phyloP scores from a whole-genome alignment of 1,284 basidiomycete species.

The Trametes hirsuta region DNA sequence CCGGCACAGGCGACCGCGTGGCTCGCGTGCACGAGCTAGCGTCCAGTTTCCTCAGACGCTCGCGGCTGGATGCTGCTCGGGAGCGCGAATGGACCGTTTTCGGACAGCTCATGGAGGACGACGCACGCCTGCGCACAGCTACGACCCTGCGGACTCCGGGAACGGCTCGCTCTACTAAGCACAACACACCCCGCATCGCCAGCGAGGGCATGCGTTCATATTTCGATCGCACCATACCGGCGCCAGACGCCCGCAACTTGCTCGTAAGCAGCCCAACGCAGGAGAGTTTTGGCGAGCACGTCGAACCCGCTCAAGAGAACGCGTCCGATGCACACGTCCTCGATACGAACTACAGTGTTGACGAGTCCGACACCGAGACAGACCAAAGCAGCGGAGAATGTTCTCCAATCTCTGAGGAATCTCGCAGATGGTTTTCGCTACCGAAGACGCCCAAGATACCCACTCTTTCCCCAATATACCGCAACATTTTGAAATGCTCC shows the following conservation, averaged over 20 bases:
- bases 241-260: neutral
- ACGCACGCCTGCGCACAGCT: conserved; percentile 24
- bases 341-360: neutral
- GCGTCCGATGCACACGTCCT: neutral
- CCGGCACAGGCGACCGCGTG: conserved; percentile 7
- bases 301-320: neutral
- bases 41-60: conserved; percentile 10
- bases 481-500: conserved; percentile 87
- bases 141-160: neutral
- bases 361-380: neutral
- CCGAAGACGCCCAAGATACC: conserved; percentile 15
- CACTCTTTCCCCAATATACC: conserved; percentile 20
- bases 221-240: conserved; percentile 4
- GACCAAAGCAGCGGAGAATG: neutral
- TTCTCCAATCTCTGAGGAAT: neutral
- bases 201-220: conserved; percentile 11
- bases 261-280: neutral
- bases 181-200: conserved; percentile 14
- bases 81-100: conserved; percentile 68
- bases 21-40: conserved; percentile 23
- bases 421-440: conserved; percentile 1
- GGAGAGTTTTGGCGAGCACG: neutral
- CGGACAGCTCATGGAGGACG: conserved; percentile 70
- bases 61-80: conserved; percentile 3
- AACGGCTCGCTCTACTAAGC: conserved; percentile 7